These are phyloP conservation scores for Ampelocalamus luodianensis DNA, from an alignment of 176 grass and related monocot species.

Conservation along the genomic window DNA sequence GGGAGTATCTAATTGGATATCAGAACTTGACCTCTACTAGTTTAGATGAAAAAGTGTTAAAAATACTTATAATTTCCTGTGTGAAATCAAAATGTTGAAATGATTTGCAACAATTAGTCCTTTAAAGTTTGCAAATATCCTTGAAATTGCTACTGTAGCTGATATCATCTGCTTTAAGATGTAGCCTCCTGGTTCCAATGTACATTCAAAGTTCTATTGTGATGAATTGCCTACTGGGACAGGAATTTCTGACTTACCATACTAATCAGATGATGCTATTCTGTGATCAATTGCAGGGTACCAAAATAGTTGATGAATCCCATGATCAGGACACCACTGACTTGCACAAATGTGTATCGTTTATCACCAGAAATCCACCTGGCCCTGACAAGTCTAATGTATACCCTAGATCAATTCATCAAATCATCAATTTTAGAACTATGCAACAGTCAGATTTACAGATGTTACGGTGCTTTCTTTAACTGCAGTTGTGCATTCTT, in stretches of 20 bases:
- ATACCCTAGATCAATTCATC: slow-evolving; percentile 32
- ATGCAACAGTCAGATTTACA: not conserved
- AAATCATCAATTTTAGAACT: not conserved
- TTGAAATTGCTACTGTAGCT: slow-evolving; percentile 1
- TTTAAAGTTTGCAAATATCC: not conserved
- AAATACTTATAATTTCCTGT: not conserved
- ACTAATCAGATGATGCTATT: slow-evolving; percentile 3
- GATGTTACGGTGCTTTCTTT: slow-evolving; percentile 11
- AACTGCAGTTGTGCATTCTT: slow-evolving; percentile 77
- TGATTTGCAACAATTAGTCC: not conserved
- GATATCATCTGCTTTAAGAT: not conserved
- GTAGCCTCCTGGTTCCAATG: not conserved
- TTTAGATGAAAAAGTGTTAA: not conserved
- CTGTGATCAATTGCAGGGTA: slow-evolving; percentile 59
- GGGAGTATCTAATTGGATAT: slow-evolving; percentile 2
- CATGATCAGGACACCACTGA: slow-evolving; percentile 97
- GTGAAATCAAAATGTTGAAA: slow-evolving; percentile 14
- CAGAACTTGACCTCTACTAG: not conserved
- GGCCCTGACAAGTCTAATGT: slow-evolving; percentile 66
- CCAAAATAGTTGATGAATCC: slow-evolving; percentile 82
- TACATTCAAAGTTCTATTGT: not conserved
- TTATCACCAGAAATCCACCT: slow-evolving; percentile 49
- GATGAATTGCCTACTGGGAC: not conserved
- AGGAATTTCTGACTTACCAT: no score
- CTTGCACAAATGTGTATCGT: slow-evolving; percentile 83